Evolutionary conservation across 164 flowering plant genomes (phyloP), one percentile per base, ranked within the genome.

Genomic region (Dillenia turbinata): DNA sequence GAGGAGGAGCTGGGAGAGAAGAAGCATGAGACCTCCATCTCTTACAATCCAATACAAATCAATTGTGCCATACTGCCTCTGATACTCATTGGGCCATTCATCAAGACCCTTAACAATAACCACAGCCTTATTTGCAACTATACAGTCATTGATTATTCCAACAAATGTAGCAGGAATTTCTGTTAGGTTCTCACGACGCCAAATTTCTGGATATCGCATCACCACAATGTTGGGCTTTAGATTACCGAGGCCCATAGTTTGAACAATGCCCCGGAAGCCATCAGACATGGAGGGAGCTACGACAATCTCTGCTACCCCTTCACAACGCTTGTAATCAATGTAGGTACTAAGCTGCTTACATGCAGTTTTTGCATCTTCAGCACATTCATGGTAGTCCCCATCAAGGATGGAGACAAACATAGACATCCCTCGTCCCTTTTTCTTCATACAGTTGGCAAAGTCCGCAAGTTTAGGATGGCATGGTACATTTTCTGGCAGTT

Each of bases 381-480:
- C 97, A 68, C 82, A 66, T 59, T 92, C 97, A 54, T 84, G 85
- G 64, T 95, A 95, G 61, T 89, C 97, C n/a, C 99, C 99, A 63
- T 95, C 99, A 43, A 95, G 67, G 52, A 90, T 92, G 49, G 96
- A 86, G 54, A 90, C 75, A 73, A 95, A 95, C 13, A 95, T 88
- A 62, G 99, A 95, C 99, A 95, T 88, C 50, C 99, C 99, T 5
- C 99, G 77, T 17, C 99, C 99, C 68, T 95, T 95, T 76, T 95
- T 95, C 87, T 92, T 95, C 99, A 95, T 84, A 80, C 87, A 95
- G 71, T 95, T 95, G 26, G 99, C 99, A 73, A 95, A 95, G 70
- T 95, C 99, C 1, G 97, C 96, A 40, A 95, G 97, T 69, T 95
- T 95, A 1, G 99, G 99, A 71, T 95, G 99, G 72, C 99, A 95